Conservation (phyloP, 495 filamentous ascomycete species). For the Penicillium coffeae region DNA sequence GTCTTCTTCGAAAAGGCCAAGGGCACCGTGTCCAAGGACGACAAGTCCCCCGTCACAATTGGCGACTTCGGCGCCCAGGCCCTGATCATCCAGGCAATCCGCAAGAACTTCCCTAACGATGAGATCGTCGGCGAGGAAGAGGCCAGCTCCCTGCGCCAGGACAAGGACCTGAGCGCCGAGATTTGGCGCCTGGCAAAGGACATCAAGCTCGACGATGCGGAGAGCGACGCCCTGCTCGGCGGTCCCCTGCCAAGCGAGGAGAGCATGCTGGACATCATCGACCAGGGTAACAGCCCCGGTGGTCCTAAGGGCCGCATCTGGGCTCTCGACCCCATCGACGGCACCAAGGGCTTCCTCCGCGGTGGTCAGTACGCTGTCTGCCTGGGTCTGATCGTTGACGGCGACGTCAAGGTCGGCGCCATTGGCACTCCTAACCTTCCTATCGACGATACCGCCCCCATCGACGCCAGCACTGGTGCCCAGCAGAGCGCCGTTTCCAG, state of each 20-base stretch:
- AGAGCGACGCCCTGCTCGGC: slow-evolving; percentile 63
- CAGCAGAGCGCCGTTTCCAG: slow-evolving; percentile 62
- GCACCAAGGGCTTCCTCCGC: slow-evolving; percentile 92
- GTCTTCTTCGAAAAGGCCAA: slow-evolving; percentile 92
- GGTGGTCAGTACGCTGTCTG: slow-evolving; percentile 98
- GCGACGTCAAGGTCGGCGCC: slow-evolving; percentile 91
- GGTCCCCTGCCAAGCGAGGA: slow-evolving; percentile 66
- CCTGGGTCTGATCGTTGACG: slow-evolving; percentile 85
- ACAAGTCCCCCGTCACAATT: slow-evolving; percentile 94
- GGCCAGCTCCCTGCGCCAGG: slow-evolving; percentile 65
- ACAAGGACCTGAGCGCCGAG: slow-evolving; percentile 60
- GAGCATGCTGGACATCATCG: slow-evolving; percentile 81
- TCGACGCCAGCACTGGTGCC: slow-evolving; percentile 62
- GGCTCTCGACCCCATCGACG: slow-evolving; percentile 96
- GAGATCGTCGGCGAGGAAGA: slow-evolving; percentile 96
- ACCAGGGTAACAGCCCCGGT: slow-evolving; percentile 74
- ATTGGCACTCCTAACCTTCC: slow-evolving; percentile 94
- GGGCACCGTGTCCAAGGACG: slow-evolving; percentile 88
- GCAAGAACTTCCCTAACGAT: slow-evolving; percentile 83
- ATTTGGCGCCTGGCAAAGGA: slow-evolving; percentile 79
- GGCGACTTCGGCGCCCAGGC: slow-evolving; percentile 98
- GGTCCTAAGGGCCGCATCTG: slow-evolving; percentile 82
- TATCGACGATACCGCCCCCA: slow-evolving; percentile 65
- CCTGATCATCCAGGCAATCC: slow-evolving; percentile 85
- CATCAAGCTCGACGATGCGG: slow-evolving; percentile 65